Evolutionary conservation across 176 grass and related monocot genomes (phyloP).

Genomic region (Avena insularis): DNA sequence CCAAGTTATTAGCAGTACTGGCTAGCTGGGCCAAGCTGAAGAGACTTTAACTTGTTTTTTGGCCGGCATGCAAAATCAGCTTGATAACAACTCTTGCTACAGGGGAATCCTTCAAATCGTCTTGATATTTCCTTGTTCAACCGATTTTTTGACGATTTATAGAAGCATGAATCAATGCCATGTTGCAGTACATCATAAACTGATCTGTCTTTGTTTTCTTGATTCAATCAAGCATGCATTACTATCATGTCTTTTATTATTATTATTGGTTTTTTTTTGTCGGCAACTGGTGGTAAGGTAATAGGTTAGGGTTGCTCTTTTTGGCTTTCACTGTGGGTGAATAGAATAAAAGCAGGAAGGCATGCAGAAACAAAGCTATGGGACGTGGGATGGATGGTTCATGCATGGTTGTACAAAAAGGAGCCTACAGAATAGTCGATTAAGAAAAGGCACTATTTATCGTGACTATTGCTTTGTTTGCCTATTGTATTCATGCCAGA

Average conservation of each 20-base stretch:
- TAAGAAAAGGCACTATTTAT: constrained; percentile 59
- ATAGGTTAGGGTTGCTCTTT: neutral
- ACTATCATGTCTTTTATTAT: neutral
- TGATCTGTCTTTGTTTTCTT: neutral
- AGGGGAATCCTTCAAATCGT: neutral
- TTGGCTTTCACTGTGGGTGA: neutral
- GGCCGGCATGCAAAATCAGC: neutral
- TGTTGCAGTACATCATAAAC: constrained; percentile 18
- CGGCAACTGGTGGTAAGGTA: neutral
- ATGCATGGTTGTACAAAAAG: constrained; percentile 18
- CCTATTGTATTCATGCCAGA: constrained; percentile 28
- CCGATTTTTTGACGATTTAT: constrained; percentile 40
- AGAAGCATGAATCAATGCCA: constrained; percentile 5
- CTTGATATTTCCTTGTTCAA: neutral
- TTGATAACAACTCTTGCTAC: constrained; percentile 17
- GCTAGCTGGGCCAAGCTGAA: neutral
- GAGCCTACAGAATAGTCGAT: constrained; percentile 47
- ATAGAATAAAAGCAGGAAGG: neutral
- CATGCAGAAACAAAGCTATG: too few relatives aligned
- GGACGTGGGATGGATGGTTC: neutral
- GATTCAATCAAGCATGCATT: neutral
- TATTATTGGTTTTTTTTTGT: neutral
- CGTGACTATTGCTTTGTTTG: constrained; percentile 42
- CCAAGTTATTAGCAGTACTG: neutral
- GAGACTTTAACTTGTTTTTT: constrained; percentile 24